Conservation (phyloP, 2,329 filamentous ascomycete species). For the Sporothrix pseudoabietina region DNA sequence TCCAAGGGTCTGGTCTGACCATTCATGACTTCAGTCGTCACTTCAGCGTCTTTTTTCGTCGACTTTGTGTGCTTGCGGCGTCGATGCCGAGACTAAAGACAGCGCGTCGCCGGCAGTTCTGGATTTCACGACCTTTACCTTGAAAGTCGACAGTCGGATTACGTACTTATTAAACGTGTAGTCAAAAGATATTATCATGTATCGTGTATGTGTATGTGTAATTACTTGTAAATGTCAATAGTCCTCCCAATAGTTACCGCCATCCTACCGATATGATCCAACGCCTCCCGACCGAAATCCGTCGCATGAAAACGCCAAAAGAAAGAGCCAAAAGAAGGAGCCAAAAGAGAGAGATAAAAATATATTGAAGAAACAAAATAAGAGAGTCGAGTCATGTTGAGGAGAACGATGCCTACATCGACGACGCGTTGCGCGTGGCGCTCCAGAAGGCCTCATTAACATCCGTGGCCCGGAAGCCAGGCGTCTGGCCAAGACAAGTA, state of each 20-base stretch:
- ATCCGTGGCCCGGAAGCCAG: slow-evolving; percentile 40
- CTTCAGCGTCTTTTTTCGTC: not conserved
- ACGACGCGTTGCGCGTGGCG: slow-evolving; percentile 17
- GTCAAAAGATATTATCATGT: not conserved
- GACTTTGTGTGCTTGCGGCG: not conserved
- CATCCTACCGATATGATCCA: not conserved
- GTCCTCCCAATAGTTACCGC: not conserved
- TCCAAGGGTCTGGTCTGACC: not conserved
- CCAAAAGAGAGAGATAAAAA: not conserved
- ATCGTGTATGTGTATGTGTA: not conserved
- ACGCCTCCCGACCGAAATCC: not conserved
- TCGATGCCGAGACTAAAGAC: not conserved
- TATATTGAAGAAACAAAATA: not conserved
- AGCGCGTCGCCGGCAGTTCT: not conserved
- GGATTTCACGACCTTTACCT: not conserved
- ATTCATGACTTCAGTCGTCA: not conserved
- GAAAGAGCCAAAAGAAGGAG: not conserved
- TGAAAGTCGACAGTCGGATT: not conserved
- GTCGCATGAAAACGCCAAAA: slow-evolving; percentile 1
- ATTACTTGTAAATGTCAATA: not conserved
- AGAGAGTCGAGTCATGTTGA: no score
- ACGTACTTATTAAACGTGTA: not conserved
- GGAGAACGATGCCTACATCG: not conserved
- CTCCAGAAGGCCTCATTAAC: slow-evolving; percentile 39
- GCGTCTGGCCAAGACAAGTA: slow-evolving; percentile 41